Percentiles rank a stretch among this genome's conserved stretches.
phyloP scores from a whole-genome alignment of 345 rosid species.

The Crucihimalaya himalaica region DNA sequence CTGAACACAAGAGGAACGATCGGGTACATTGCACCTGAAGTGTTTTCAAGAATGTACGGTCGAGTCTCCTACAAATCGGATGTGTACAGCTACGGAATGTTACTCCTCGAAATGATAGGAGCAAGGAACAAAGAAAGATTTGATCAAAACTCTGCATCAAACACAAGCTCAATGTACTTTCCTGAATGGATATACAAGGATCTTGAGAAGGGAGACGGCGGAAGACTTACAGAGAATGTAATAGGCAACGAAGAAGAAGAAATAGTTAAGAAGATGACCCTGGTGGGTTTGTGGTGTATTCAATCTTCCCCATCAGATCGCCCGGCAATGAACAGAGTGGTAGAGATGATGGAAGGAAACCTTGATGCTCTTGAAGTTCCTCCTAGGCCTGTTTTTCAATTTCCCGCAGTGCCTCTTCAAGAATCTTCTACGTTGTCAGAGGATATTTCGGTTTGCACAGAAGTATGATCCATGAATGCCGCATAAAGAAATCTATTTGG shows the following conservation, averaged over 20 bases:
- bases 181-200: conserved; percentile 35
- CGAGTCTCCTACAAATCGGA: conserved; percentile 45
- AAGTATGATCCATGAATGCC: too few species aligned
- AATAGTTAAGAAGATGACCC: conserved; percentile 16
- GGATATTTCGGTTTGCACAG: too few species aligned
- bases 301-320: too few species aligned
- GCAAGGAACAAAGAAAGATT: conserved; percentile 18
- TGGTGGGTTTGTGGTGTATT: too few species aligned
- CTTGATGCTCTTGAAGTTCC: too few species aligned
- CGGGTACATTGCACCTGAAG: conserved; percentile 55
- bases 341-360: too few species aligned
- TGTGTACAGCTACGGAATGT: conserved; percentile 55
- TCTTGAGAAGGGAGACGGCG: neutral
- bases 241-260: conserved; percentile 9
- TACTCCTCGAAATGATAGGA: conserved; percentile 47
- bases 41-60: conserved; percentile 41
- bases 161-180: conserved; percentile 38
- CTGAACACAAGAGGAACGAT: conserved; percentile 45
- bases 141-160: conserved; percentile 3
- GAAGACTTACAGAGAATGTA: neutral
- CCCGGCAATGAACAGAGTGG: too few species aligned
- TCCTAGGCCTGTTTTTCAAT: too few species aligned
- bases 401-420: too few species aligned
- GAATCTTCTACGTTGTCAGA: too few species aligned
- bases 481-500: too few species aligned